Base-by-base conservation (phyloP, 164 flowering plant genomes). In the Annona squamosa region DNA sequence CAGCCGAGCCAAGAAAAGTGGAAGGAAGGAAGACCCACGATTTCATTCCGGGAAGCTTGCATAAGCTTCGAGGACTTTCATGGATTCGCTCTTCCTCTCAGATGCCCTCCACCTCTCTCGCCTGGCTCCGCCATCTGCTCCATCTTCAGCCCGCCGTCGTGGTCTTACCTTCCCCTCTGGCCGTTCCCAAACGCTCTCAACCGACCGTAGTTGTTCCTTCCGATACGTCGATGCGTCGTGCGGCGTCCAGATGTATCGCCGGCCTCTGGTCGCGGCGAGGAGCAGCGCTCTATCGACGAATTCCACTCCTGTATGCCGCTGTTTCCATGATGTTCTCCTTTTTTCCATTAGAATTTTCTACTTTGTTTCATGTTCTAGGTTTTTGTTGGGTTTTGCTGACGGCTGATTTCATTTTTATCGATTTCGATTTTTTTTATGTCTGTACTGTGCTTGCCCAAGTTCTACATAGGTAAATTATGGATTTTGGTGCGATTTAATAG, bases 261-360 rank as follows among this genome's bases (percentile, higher is more conserved):
- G 56, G 26, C 74, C 79, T 19, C 74, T 64, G 1, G 57, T 70
- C 59, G 17, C 76, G 3, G 72, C 78, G 2, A 79, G 75, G n/a
- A 65, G 70, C 26, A 77, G 74, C 65, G 72, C 81, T 61, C 71
- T 84, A 77, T 78, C 67, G 70, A 68, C 84, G 62, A 81, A 81
- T 74, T 78, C 85, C 2, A 76, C 74, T 0, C 79, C 84, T 74
- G 84, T 83, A 3, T 2, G 85, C 75, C 48, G 0, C 41, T 63
- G 46, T 64, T 9, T 63, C 17, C 6, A 7, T 46, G 7, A 7
- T 57, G 18, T 61, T 4, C 69, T 63, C 12, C 18, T 43, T 37
- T 41, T 61, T 47, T 48, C 13, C 59, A 52, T 16, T 52, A 9
- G 13, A 52, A 12, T 52, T 52, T 6, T 16, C 9, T 52, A 9